A percentile compares a stretch with the other conserved stretches of the same genome.
Conservation (phyloP, 352 stramenopile species). For the Phytophthora pinifolia region DNA sequence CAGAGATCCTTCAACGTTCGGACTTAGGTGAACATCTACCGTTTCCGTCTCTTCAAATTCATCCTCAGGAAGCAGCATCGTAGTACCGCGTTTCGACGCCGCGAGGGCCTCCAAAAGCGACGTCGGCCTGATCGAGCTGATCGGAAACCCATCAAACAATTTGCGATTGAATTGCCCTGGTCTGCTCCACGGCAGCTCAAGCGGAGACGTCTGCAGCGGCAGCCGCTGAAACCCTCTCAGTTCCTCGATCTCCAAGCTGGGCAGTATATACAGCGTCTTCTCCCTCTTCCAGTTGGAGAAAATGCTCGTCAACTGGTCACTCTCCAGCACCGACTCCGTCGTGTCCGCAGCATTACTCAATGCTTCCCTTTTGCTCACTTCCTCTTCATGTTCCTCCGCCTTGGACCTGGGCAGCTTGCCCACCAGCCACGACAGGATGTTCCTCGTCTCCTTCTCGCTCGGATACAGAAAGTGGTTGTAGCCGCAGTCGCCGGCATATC, state of each 20-base stretch:
- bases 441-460: conserved; percentile 76
- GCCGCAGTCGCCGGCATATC: conserved; percentile 81
- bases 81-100: conserved; percentile 12
- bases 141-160: conserved; percentile 43
- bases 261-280: conserved; percentile 48
- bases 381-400: conserved; percentile 28
- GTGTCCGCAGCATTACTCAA: background rate
- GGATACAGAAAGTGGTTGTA: conserved; percentile 92
- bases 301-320: conserved; percentile 23
- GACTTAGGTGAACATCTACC: background rate
- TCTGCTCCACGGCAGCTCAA: conserved; percentile 44
- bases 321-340: conserved; percentile 10
- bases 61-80: conserved; percentile 24
- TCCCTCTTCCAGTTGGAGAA: conserved; percentile 57
- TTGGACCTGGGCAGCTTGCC: conserved; percentile 59
- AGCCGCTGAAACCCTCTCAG: conserved; percentile 57
- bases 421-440: conserved; percentile 82
- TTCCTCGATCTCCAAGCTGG: conserved; percentile 32
- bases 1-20: background rate
- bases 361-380: conserved; percentile 15
- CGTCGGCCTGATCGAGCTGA: conserved; percentile 18
- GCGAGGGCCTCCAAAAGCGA: conserved; percentile 49
- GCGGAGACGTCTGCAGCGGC: conserved; percentile 35
- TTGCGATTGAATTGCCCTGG: background rate
- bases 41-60: conserved; percentile 21